Evolutionary conservation across 768 basidiomycete species (phyloP).

Genomic region (Tulasnella sp.): DNA sequence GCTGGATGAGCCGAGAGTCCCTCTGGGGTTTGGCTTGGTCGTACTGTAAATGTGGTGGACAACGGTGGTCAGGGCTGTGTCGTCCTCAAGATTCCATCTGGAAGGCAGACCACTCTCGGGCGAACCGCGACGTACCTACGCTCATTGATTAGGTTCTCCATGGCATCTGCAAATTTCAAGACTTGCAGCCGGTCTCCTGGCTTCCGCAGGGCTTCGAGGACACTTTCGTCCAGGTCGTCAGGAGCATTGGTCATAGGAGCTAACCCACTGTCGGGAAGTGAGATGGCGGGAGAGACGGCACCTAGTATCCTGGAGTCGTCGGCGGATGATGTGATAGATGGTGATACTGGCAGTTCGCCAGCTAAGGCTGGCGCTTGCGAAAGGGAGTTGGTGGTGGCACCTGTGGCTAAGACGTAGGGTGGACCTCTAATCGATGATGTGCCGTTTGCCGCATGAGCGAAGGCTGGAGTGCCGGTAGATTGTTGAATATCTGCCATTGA

Average conservation of each 20-base stretch:
- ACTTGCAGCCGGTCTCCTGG: slow-evolving; percentile 80
- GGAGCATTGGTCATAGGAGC: not conserved
- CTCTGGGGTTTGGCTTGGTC: slow-evolving; percentile 34
- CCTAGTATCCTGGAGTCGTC: not conserved
- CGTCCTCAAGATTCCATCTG: not conserved
- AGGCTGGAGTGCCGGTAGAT: not conserved
- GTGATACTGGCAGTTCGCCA: not conserved
- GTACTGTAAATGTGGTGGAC: slow-evolving; percentile 12
- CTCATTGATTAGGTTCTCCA: slow-evolving; percentile 75
- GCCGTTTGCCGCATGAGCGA: not conserved
- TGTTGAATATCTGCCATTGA: not conserved
- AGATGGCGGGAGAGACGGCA: slow-evolving; percentile 3
- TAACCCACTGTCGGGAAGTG: not conserved
- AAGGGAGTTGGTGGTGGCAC: not conserved
- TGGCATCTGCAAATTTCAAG: slow-evolving; percentile 79
- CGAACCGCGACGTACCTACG: slow-evolving; percentile 51
- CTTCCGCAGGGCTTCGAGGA: slow-evolving; percentile 78
- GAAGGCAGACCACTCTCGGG: not conserved
- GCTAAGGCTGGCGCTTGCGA: not conserved
- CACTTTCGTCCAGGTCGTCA: slow-evolving; percentile 66
- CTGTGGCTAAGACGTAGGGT: not conserved
- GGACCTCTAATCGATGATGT: not conserved
- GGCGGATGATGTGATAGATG: not conserved
- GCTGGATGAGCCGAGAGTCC: slow-evolving; percentile 64
- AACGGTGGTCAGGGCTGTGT: not conserved